Base-by-base conservation (phyloP, 2,329 filamentous ascomycete species). In the Penicillium freii region DNA sequence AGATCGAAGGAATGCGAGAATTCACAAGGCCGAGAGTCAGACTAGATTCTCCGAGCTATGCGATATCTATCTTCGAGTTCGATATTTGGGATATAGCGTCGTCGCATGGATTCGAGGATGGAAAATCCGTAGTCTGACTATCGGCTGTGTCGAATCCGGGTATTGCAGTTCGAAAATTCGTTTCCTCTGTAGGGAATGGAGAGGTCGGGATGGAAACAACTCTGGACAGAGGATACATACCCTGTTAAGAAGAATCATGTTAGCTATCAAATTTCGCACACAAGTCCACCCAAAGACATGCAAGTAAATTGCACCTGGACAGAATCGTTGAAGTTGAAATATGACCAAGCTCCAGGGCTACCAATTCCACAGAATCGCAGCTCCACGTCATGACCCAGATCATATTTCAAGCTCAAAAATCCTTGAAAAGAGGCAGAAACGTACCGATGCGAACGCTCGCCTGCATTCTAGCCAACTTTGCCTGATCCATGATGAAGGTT, bases 391-490 rank as follows among this genome's bases (percentile, higher is more conserved):
- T 45, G 39, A 15, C 42, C 40, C 48, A 34, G 25, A 42, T 40
- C 44, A 36, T 50, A n/a, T 42, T 34, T 36, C 42, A 25, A 52
- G 21, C 29, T 49, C 47, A 36, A 40, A 50, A 23, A 27, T 39
- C 2, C 23, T 38, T 44, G 21, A 49, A 56, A 39, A 23, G 54
- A 52, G 59, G 57, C 21, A 57, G 21, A 56, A 57, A 85, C 87
- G 71, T 85, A 90, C 88, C 88, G 80, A 87, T 90, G 76, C 84
- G 83, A 74, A 84, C 83, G 71, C 82, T 83, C 78, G 82, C 80
- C 78, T 87, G 84, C 82, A 87, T 83, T 75, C 78, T 84, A 75
- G 83, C 83, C 73, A 87, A 77, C 81, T 87, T 87, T 76, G 84
- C 84, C 72, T 82, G 79, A 82, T 87, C 84, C 84, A 87, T 86